Percentiles rank a stretch among this genome's conserved stretches.
These are phyloP conservation scores for Metrosideros polymorpha DNA, from an alignment of 441 rosid genomes.

Conservation along the genomic window DNA sequence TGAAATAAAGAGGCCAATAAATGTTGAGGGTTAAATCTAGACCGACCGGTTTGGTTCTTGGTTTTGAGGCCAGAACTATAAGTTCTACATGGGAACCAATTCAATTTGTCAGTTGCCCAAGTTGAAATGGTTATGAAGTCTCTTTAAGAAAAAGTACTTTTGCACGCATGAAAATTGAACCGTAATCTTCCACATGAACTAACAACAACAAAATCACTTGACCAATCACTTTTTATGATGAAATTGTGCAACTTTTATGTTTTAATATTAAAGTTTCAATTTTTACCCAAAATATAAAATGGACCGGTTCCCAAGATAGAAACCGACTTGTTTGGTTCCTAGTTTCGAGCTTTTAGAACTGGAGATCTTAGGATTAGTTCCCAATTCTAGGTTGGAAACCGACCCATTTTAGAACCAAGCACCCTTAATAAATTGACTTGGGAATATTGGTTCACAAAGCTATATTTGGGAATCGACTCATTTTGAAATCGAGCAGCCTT, in stretches of 20 bases:
- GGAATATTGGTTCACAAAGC: neutral
- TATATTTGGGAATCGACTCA: neutral
- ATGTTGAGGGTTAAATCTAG: neutral
- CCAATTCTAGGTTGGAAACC: no score
- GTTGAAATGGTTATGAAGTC: neutral
- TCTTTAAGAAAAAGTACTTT: neutral
- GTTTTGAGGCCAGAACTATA: neutral
- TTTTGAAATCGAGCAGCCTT: neutral
- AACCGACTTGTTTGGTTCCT: neutral
- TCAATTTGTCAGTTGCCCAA: neutral
- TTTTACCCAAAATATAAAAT: neutral
- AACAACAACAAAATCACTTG: neutral
- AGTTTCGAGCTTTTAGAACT: neutral
- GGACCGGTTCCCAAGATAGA: no score
- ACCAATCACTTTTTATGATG: neutral
- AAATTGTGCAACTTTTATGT: neutral
- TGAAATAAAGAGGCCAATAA: neutral
- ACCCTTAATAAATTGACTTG: neutral
- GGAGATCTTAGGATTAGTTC: neutral
- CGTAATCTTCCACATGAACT: neutral
- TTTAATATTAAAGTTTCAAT: neutral
- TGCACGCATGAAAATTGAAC: neutral
- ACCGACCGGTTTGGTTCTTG: fast-evolving
- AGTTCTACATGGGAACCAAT: fast-evolving
- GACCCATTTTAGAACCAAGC: neutral